These are phyloP conservation scores for Ogataea kodamae DNA, from an alignment of 805 yeast genomes.

Conservation along the genomic window DNA sequence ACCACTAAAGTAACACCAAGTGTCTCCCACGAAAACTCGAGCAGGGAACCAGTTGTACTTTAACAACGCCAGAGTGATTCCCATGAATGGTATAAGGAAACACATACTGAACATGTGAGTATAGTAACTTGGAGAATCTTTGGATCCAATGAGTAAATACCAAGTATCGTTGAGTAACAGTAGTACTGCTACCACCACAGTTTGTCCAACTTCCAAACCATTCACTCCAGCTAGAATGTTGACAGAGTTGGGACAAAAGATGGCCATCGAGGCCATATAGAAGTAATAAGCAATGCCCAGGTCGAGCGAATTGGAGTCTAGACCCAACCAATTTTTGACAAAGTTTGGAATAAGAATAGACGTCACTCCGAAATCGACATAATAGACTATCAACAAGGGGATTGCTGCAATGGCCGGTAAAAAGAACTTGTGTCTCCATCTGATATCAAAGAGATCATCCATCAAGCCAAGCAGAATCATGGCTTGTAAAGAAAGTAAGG, in stretches of 20 bases:
- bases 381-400: conserved; percentile 87
- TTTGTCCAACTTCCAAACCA: conserved; percentile 95
- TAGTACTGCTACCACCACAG: conserved; percentile 69
- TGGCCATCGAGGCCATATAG: conserved; percentile 89
- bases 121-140: conserved; percentile 58
- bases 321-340: conserved; percentile 40
- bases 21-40: conserved; percentile 92
- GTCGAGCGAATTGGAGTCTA: conserved; percentile 52
- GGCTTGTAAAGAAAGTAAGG: conserved; percentile 76
- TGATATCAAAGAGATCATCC: conserved; percentile 91
- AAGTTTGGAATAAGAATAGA: conserved; percentile 78
- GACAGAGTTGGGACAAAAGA: conserved; percentile 93
- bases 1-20: conserved; percentile 96
- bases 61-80: conserved; percentile 74
- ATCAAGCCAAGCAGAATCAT: conserved; percentile 84
- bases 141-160: conserved; percentile 43
- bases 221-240: conserved; percentile 95
- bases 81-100: conserved; percentile 79
- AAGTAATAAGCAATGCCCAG: conserved; percentile 75
- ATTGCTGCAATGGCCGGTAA: conserved; percentile 92
- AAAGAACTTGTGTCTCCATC: conserved; percentile 97
- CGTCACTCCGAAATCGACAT: conserved; percentile 91
- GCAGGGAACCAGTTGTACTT: conserved; percentile 90
- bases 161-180: conserved; percentile 73
- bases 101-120: conserved; percentile 81